Conservation (phyloP, 169 alveolate species). For the Neospora caninum region DNA sequence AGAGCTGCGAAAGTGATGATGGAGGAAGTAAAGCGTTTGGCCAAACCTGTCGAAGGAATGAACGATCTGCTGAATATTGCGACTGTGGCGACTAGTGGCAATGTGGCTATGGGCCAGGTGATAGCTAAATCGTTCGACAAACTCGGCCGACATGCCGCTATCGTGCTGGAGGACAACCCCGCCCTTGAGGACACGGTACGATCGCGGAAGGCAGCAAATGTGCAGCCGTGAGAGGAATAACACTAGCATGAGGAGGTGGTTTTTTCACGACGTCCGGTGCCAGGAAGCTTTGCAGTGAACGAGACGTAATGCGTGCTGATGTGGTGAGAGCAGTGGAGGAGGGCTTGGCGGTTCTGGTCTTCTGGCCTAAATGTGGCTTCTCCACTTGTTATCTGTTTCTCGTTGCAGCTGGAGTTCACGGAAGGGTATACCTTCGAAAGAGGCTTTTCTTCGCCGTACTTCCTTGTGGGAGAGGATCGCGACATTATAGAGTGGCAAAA, state of each 20-base stretch:
- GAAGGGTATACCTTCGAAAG: conserved; percentile 90
- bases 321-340: no score
- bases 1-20: conserved; percentile 83
- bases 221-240: neutral
- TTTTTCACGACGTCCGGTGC: neutral
- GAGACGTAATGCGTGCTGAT: no score
- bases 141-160: conserved; percentile 89
- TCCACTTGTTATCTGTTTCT: neutral
- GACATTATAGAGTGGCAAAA: conserved; percentile 85
- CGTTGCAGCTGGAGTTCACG: conserved; percentile 81
- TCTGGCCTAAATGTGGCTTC: no score
- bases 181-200: conserved; percentile 84
- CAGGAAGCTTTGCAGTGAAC: no score
- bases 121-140: conserved; percentile 88
- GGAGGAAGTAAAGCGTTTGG: conserved; percentile 83
- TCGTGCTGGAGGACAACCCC: conserved; percentile 86
- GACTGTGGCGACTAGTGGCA: conserved; percentile 89
- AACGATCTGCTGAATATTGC: conserved; percentile 86
- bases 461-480: conserved; percentile 84
- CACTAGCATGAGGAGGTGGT: neutral
- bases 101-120: conserved; percentile 86
- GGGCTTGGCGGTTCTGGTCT: no score
- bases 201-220: neutral
- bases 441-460: conserved; percentile 89
- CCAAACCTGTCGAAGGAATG: conserved; percentile 84